Base-by-base conservation (phyloP, 2,329 filamentous ascomycete species). In the Camillea tinctor region DNA sequence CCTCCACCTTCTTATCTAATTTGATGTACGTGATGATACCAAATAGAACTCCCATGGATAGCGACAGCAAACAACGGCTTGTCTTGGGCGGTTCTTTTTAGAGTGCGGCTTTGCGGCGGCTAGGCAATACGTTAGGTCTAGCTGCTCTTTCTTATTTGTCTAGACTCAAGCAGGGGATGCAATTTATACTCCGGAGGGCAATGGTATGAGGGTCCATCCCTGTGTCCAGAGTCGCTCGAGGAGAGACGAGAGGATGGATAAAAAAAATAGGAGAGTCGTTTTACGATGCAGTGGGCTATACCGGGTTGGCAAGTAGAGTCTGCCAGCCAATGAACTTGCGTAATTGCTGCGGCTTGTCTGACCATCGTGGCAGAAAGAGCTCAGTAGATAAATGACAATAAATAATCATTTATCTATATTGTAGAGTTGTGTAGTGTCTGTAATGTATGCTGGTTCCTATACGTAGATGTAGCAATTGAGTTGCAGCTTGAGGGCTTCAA, bases 21-120 rank as follows among this genome's bases (percentile, higher is more conserved):
- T 66, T 64, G 59, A 64, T 66, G 65, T 65, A 63, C 56, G 64
- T 66, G 65, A 44, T 44, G 36, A 66, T 53, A 53, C 51, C 51
- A 53, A 23, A 50, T 50, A 53, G 51, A 53, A 15, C 51, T 53
- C 20, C 22, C 51, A 30, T 53, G 51, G 51, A 23, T 36, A 30
- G 51, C 51, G 23, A 26, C 19, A 17, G 51, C 51, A 53, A 44
- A 44, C 36, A 17, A 44, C 13, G 36, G 36, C 22, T 36, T 53
- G 51, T 21, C 26, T 53, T 50, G 49, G 49, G 49, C 13, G 49
- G 21, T 50, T 50, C 36, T 44, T 44, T 19, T 8, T 50, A 21
- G 49, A 50, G 49, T 23, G 49, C 49, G 49, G 49, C n/a, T 23
- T 21, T n/a, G 19, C 11, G 49, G 49, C 49, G 49, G 49, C n/a